Evolutionary conservation across 306 rosid genomes (phyloP).

Genomic region (Betula pendula): DNA sequence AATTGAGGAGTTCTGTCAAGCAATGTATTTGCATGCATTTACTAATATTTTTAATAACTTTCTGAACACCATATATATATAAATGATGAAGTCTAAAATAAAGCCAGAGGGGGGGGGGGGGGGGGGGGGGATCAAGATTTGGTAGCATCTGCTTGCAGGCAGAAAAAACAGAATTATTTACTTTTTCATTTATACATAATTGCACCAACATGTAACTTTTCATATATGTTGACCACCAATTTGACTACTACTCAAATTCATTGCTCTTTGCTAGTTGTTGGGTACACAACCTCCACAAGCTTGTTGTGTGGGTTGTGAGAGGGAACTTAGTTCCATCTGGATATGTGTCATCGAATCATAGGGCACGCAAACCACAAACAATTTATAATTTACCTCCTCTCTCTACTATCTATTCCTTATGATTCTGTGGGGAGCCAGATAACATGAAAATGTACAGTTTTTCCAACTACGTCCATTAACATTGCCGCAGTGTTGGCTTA

Average conservation of each 20-base stretch:
- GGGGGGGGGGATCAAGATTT: background rate
- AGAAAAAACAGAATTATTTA: background rate
- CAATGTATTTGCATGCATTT: background rate
- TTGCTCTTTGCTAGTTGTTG: background rate
- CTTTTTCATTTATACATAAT: background rate
- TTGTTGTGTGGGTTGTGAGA: background rate
- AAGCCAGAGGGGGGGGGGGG: background rate
- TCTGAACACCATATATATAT: background rate
- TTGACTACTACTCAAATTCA: background rate
- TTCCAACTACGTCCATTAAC: background rate
- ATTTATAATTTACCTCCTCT: background rate
- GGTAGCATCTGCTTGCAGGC: background rate
- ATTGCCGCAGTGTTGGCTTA: background rate
- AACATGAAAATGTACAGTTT: background rate
- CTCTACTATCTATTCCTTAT: background rate
- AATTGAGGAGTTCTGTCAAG: constrained; percentile 16
- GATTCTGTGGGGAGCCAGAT: background rate
- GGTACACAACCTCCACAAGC: background rate
- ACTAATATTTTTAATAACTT: background rate
- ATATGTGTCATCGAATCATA: background rate
- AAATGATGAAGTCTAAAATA: background rate
- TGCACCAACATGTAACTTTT: background rate
- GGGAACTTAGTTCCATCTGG: background rate
- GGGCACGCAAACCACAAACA: background rate
- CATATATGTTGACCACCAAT: background rate